Base-by-base conservation (phyloP, 2,329 filamentous ascomycete species). In the Rosellinia necatrix region DNA sequence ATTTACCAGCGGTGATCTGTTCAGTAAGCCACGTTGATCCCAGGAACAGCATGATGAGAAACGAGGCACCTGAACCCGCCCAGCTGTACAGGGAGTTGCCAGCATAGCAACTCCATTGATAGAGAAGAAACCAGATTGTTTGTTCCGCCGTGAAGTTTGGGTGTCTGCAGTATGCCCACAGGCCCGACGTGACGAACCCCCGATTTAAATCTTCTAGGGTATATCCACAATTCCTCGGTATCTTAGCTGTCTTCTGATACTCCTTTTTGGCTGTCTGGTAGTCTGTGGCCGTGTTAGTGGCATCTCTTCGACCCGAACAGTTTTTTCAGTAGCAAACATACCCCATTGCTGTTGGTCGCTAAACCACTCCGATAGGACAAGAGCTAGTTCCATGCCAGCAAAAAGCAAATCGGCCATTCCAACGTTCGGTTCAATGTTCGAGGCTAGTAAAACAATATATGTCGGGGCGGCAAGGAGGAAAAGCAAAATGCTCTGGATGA, bases 91-190 rank as follows among this genome's bases (percentile, higher is more conserved):
- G 78, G 1, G 80, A 85, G 52, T 86, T 82, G 27, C 87, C 90
- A 51, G 86, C 82, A 70, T 85, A 88, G 73, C 89, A 93, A 63
- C 83, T 85, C 94, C 93, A 99, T 68, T 91, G 84, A 73, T 97
- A 97, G 49, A 97, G 74, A 7, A 86, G 77, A 50, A 96, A 80
- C 94, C 94, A 99, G 66, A 97, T 86, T 25, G 86, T 79, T 75
- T 97, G 94, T 75, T 99, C 94, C 4, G 90, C 91, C 4, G 90
- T 85, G 69, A 97, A 99, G 73, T 99, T 99, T 43, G 94, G 94
- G 72, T 99, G 96, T 41, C 94, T 84, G 65, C 89, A 93, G 77
- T 87, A 92, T 0, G 86, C 88, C 88, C 90, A 99, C 6, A 99
- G 78, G 0, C 94, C 94, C 4, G 81, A 85, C 7, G 90, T 88